Percentiles rank a stretch among this genome's conserved stretches.
Conservation (phyloP, 768 basidiomycete species). For the Piloderma croceum region DNA sequence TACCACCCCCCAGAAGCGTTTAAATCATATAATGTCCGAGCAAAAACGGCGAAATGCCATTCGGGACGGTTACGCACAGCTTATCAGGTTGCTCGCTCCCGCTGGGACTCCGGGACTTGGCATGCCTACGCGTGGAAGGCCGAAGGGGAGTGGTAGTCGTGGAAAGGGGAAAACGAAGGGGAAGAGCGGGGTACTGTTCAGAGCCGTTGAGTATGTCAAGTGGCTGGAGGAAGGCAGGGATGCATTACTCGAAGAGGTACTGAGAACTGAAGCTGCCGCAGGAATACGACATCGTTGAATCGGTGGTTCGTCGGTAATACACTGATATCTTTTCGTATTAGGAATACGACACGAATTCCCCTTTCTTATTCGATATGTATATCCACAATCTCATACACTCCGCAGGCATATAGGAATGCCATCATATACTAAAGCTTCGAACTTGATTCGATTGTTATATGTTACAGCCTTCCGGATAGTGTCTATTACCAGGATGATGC, state of each 20-base stretch:
- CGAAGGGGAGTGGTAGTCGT: constrained; percentile 69
- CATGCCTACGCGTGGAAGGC: constrained; percentile 73
- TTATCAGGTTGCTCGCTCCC: constrained; percentile 78
- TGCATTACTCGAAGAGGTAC: constrained; percentile 63
- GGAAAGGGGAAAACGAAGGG: constrained; percentile 72
- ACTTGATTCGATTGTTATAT: too few relatives aligned
- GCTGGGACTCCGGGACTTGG: constrained; percentile 65
- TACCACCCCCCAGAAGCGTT: constrained; percentile 79
- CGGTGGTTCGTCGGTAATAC: too few relatives aligned
- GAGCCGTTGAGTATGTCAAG: constrained; percentile 77
- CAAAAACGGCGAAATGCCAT: constrained; percentile 92
- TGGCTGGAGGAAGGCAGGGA: constrained; percentile 85
- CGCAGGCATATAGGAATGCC: too few relatives aligned
- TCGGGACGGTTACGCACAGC: constrained; percentile 81
- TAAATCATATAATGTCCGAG: constrained; percentile 93
- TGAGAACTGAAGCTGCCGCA: neutral
- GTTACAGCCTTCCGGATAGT: too few relatives aligned
- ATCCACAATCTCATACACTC: too few relatives aligned
- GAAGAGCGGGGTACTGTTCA: constrained; percentile 84
- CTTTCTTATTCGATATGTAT: too few relatives aligned
- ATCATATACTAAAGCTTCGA: too few relatives aligned
- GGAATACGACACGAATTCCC: too few relatives aligned
- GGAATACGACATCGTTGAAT: too few relatives aligned
- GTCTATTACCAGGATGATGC: too few relatives aligned
- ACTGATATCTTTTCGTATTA: too few relatives aligned